phyloP scores from a whole-genome alignment of 2,329 filamentous ascomycete species.

The Leptodontidium sp. region DNA sequence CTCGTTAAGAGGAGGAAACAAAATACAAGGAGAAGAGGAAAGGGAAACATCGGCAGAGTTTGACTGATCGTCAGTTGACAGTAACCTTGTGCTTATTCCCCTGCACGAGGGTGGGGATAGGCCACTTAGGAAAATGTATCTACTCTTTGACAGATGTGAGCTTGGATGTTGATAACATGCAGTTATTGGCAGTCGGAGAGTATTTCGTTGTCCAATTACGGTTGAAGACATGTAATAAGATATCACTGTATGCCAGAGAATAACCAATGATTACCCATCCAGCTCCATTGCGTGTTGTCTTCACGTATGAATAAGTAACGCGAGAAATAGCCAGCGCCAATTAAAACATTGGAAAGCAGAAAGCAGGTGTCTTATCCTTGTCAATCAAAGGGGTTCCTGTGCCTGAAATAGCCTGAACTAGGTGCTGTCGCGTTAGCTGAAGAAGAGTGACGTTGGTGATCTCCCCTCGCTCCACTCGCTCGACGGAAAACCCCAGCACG shows the following conservation, averaged over 20 bases:
- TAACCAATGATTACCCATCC: not conserved
- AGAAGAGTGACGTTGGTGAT: conserved; percentile 4
- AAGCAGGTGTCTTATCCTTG: not conserved
- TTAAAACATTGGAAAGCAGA: not conserved
- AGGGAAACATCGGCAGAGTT: conserved; percentile 11
- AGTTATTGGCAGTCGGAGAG: not conserved
- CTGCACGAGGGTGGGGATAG: too few species aligned
- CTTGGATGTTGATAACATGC: not conserved
- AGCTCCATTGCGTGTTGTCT: too few species aligned
- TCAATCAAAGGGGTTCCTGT: not conserved
- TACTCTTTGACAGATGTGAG: not conserved
- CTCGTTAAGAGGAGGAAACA: not conserved
- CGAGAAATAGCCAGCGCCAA: not conserved
- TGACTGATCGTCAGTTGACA: conserved; percentile 4
- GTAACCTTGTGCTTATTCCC: too few species aligned
- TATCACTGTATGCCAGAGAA: not conserved
- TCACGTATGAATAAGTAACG: too few species aligned
- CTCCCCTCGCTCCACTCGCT: not conserved
- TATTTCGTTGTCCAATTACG: not conserved
- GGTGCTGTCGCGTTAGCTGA: not conserved
- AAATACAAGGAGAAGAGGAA: not conserved
- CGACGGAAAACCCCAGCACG: conserved; percentile 3
- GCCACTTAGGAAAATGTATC: not conserved
- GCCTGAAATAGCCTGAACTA: not conserved
- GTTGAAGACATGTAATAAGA: not conserved